Conservation (phyloP, 2,329 filamentous ascomycete species). For the Cytospora piceicola region DNA sequence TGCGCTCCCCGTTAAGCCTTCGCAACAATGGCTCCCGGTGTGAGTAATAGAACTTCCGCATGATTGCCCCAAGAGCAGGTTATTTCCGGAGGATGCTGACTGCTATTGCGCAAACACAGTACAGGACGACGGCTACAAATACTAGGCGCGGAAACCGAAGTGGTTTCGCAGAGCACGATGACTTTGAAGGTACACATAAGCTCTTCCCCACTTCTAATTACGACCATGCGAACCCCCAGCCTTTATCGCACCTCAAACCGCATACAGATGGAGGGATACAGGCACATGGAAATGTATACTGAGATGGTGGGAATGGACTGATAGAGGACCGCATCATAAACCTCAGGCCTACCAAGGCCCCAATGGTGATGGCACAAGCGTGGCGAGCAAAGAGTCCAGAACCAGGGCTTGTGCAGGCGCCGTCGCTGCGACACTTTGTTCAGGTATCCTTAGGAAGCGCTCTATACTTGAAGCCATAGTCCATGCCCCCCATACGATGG, state of each 20-base stretch:
- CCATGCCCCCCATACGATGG: not conserved
- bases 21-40: slow-evolving; percentile 46
- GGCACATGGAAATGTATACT: not conserved
- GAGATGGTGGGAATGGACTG: not conserved
- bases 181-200: slow-evolving; percentile 57
- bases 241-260: not conserved
- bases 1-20: slow-evolving; percentile 1
- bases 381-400: not conserved
- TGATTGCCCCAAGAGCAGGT: not conserved
- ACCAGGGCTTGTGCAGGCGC: not conserved
- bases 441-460: no score
- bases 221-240: not conserved
- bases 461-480: not conserved
- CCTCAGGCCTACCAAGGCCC: not conserved
- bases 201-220: not conserved
- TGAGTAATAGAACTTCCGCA: slow-evolving; percentile 32
- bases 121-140: slow-evolving; percentile 40
- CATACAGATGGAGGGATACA: not conserved
- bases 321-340: not conserved
- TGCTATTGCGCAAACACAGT: slow-evolving; percentile 30
- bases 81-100: slow-evolving; percentile 2
- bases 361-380: not conserved
- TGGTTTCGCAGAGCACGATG: slow-evolving; percentile 63
- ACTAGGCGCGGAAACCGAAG: slow-evolving; percentile 61
- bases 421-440: no score